These are phyloP conservation scores for Solanum lycopersicoides DNA, from an alignment of 257 asterid species.

Conservation along the genomic window DNA sequence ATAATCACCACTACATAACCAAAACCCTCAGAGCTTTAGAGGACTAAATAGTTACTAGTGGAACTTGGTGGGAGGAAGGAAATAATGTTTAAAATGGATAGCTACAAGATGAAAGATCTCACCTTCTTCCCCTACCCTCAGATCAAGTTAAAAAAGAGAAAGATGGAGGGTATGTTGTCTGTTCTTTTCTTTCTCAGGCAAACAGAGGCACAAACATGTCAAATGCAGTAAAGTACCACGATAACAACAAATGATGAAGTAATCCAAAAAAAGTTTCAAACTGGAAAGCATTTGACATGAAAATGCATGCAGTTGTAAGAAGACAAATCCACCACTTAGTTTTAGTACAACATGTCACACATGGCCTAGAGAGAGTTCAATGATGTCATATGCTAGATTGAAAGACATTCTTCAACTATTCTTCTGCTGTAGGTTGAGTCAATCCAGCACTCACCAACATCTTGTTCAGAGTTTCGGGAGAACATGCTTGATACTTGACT, in stretches of 20 bases:
- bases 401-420: slow-evolving; percentile 27
- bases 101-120: too few relatives aligned
- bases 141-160: neutral
- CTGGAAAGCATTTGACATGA: neutral
- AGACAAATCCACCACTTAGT: neutral
- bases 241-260: neutral
- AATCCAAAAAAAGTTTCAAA: neutral
- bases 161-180: neutral
- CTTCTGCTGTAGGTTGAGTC: slow-evolving; percentile 79
- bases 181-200: neutral
- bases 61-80: neutral
- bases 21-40: neutral
- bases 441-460: slow-evolving; percentile 62
- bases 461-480: slow-evolving; percentile 46
- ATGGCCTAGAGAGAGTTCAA: neutral
- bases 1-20: neutral
- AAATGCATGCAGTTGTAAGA: neutral
- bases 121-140: neutral
- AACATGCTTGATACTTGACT: slow-evolving; percentile 71
- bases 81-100: neutral
- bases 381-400: neutral
- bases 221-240: too few relatives aligned
- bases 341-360: neutral
- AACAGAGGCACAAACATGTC: neutral
- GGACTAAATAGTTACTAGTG: neutral